Conservation (phyloP, 441 rosid species). For the Kokia cookei region DNA sequence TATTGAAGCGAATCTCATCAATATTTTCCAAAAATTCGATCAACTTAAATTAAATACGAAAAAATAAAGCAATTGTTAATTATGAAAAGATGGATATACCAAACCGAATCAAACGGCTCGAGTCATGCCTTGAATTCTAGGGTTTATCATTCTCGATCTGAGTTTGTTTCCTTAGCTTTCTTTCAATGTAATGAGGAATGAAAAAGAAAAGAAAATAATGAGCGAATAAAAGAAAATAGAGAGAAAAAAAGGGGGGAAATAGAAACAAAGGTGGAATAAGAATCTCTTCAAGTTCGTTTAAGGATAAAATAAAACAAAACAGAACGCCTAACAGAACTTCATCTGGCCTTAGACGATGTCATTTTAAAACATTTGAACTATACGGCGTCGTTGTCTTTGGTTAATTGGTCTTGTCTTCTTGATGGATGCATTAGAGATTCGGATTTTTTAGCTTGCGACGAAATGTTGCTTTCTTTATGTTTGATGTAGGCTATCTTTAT, state of each 20-base stretch:
- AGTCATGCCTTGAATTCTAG: neutral
- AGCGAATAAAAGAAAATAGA: neutral
- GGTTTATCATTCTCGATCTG: conserved; percentile 19
- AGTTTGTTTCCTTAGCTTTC: neutral
- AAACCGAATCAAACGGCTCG: conserved; percentile 20
- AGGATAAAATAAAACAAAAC: neutral
- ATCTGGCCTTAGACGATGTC: neutral
- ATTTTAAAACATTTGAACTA: neutral
- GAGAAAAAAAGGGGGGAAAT: neutral
- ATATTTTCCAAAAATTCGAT: neutral
- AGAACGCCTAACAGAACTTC: neutral
- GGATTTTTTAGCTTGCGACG: too few relatives aligned
- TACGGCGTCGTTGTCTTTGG: too few relatives aligned
- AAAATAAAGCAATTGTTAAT: neutral
- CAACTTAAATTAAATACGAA: neutral
- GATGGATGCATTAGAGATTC: too few relatives aligned
- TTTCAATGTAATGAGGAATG: neutral
- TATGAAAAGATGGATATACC: conserved; percentile 10
- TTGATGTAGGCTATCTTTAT: too few relatives aligned
- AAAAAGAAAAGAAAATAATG: neutral
- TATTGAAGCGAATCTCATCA: neutral
- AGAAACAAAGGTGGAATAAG: neutral
- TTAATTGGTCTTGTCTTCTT: too few relatives aligned
- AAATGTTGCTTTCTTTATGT: too few relatives aligned
- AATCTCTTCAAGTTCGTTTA: neutral